phyloP scores from a whole-genome alignment of 805 yeast genomes.

The Pichia sporocuriosa region DNA sequence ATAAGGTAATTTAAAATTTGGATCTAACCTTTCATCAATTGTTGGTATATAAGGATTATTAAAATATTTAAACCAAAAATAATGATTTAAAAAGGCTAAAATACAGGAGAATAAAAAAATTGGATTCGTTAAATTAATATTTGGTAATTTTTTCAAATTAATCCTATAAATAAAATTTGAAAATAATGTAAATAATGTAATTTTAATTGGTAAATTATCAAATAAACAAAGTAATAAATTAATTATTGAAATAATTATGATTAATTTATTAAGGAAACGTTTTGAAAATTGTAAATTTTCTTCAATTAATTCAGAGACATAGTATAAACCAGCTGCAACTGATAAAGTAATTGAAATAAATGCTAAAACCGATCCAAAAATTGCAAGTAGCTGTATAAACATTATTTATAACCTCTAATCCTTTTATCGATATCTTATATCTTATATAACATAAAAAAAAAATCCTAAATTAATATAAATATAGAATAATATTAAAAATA shows the following conservation, averaged over 20 bases:
- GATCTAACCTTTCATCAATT: constrained; percentile 48
- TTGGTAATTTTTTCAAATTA: constrained; percentile 78
- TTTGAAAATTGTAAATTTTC: constrained; percentile 86
- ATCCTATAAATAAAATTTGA: constrained; percentile 71
- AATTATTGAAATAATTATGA: constrained; percentile 50
- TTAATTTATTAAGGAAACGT: constrained; percentile 55
- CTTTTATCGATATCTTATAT: too few relatives aligned
- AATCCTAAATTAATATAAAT: too few relatives aligned
- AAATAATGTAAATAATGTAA: constrained; percentile 58
- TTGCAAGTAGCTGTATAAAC: constrained; percentile 54
- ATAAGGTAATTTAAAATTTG: constrained; percentile 55
- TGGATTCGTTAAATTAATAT: constrained; percentile 66
- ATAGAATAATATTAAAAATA: too few relatives aligned
- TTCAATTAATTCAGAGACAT: constrained; percentile 86
- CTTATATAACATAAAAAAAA: too few relatives aligned
- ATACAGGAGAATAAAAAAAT: constrained; percentile 64
- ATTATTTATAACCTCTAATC: too few relatives aligned
- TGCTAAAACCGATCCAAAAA: constrained; percentile 54
- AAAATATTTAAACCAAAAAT: constrained; percentile 84
- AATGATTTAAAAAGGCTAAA: constrained; percentile 74
- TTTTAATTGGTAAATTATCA: constrained; percentile 73
- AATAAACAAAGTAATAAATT: constrained; percentile 48
- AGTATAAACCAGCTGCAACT: constrained; percentile 86
- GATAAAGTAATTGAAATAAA: constrained; percentile 53
- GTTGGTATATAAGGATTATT: constrained; percentile 68